Evolutionary conservation across 345 rosid species (phyloP), one percentile per base, ranked within the genome.

Genomic region (Sonneratia caseolaris): DNA sequence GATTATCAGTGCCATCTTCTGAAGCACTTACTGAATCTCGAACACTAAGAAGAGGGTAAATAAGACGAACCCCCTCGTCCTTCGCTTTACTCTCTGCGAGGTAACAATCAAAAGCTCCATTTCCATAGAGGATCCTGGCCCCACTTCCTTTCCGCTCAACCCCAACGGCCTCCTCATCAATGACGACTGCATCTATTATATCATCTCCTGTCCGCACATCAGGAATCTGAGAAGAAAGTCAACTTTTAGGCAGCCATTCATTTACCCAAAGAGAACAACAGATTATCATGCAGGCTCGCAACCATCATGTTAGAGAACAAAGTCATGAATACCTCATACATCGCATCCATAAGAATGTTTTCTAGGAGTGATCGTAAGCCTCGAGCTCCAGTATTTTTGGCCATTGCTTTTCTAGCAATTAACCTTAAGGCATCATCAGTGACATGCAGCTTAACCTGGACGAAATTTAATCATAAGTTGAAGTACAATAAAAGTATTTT

Each of bases 281-380:
- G 37, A 15, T 37, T 35, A n/a, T 10, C 16, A 14, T 37, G 68
- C 38, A 15, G 43, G 10, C 4, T 27, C 35, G 1, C 70, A 68
- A 40, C 35, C 35, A 61, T 22, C 40, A 18, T 43, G 37, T 10
- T 0, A 12, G 38, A 27, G 68, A 42, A 19, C 24, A 40, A 27
- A 13, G 14, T 55, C 43, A 51, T 24, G n/a, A 43, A 57, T 84
- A 95, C 99, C 98, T 96, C 99, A 51, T 92, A 92, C 99, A 96
- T 96, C 72, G 99, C 83, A 70, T 92, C 99, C 98, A 92, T 87
- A 83, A 96, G 86, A 73, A 91, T 88, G 75, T 74, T 92, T 82
- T 96, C 99, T 74, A 96, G 76, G 70, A 96, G 82, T 51, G 98
- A 76, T 73, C 99, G 83, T 77, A 96, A 84, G 49, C 94, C 99